These are phyloP conservation scores for Fistulinella staudtii DNA, from an alignment of 1,284 basidiomycete genomes.

Conservation along the genomic window DNA sequence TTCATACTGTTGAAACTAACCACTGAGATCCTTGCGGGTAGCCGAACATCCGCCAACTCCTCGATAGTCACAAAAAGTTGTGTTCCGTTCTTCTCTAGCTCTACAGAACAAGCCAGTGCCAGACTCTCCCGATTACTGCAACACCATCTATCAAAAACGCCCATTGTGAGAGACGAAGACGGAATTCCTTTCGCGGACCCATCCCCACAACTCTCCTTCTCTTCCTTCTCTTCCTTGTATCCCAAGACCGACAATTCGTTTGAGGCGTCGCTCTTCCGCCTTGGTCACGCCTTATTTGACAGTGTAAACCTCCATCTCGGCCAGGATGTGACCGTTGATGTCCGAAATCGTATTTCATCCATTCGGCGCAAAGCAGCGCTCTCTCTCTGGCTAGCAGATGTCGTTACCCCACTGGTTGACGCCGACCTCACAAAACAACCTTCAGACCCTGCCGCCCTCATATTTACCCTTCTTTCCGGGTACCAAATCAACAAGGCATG, in stretches of 20 bases:
- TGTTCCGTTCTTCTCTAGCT: slow-evolving; percentile 40
- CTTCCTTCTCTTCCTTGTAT: slow-evolving; percentile 74
- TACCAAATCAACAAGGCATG: slow-evolving; percentile 86
- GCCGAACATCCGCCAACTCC: slow-evolving; percentile 53
- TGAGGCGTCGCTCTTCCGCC: slow-evolving; percentile 80
- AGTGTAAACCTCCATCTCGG: slow-evolving; percentile 64
- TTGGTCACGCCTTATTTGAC: slow-evolving; percentile 93
- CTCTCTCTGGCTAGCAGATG: slow-evolving; percentile 81
- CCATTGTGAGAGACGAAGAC: slow-evolving; percentile 55
- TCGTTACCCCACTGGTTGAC: slow-evolving; percentile 74
- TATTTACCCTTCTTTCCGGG: slow-evolving; percentile 83
- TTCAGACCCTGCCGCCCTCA: slow-evolving; percentile 45
- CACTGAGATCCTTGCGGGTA: slow-evolving; percentile 24
- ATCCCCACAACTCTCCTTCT: slow-evolving; percentile 64
- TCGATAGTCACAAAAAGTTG: slow-evolving; percentile 50
- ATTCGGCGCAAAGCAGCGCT: slow-evolving; percentile 81
- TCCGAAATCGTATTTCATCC: slow-evolving; percentile 55
- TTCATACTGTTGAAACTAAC: slow-evolving; percentile 6
- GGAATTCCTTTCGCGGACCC: slow-evolving; percentile 59
- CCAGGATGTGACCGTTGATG: slow-evolving; percentile 51
- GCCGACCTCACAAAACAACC: slow-evolving; percentile 59
- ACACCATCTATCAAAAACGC: slow-evolving; percentile 76
- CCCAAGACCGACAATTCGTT: slow-evolving; percentile 69
- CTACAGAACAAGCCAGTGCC: slow-evolving; percentile 36
- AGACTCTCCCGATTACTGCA: slow-evolving; percentile 68